A percentile compares a stretch with the other conserved stretches of the same genome.
Evolutionary conservation across 2,329 filamentous ascomycete species (phyloP).

Genomic region (Beauveria medogensis): DNA sequence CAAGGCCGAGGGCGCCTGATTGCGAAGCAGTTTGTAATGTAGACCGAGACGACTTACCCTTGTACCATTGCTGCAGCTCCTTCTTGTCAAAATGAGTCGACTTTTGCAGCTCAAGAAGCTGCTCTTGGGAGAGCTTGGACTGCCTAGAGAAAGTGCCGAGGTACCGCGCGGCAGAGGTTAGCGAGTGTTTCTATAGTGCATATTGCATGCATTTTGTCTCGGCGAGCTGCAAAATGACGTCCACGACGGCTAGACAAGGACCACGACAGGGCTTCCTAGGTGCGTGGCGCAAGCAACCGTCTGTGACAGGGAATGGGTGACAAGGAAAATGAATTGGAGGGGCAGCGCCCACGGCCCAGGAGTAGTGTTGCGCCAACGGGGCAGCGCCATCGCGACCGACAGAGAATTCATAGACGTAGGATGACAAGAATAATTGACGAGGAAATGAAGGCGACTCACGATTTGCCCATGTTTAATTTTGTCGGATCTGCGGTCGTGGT

Average conservation of each 20-base stretch:
- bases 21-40: too few relatives aligned
- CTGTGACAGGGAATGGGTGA: background rate
- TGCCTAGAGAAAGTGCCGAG: conserved; percentile 51
- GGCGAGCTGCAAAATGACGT: background rate
- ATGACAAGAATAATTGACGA: background rate
- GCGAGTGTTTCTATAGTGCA: background rate
- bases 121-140: conserved; percentile 94
- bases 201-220: background rate
- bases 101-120: conserved; percentile 91
- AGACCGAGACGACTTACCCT: conserved; percentile 54
- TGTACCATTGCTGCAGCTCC: conserved; percentile 99
- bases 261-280: background rate
- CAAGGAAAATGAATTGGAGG: background rate
- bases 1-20: too few relatives aligned
- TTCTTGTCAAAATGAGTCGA: conserved; percentile 99
- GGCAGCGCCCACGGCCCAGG: background rate
- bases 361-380: background rate
- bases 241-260: background rate
- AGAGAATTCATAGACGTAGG: background rate
- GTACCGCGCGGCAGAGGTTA: conserved; percentile 13
- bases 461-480: conserved; percentile 9
- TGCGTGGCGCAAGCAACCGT: background rate
- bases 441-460: conserved; percentile 1
- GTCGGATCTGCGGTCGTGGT: background rate
- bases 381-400: background rate